Base-by-base conservation (phyloP, 441 rosid genomes). In the Breynia disticha region DNA sequence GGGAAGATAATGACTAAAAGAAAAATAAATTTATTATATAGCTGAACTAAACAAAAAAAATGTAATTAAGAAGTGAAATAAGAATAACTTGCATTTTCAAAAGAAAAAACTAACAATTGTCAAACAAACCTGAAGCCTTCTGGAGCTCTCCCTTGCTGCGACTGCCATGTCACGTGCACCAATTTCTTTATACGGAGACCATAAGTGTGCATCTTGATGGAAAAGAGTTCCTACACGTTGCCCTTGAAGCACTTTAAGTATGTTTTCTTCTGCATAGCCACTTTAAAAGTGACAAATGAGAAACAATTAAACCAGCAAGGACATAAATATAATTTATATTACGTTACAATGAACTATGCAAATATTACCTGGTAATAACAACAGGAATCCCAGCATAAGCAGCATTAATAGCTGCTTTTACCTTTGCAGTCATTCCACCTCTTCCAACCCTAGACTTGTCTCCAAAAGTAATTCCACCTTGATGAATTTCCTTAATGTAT, bases 401-500 rank as follows among this genome's bases (percentile, higher is more conserved):
- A 48, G 97, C 99, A 73, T 64, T 80, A 45, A 78, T 82, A 58
- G 99, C 99, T 74, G 99, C 97, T 75, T 82, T 87, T 57, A 93
- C 99, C 76, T 93, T 93, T 46, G 99, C 95, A 32, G 94, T 87
- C 99, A 94, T 94, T 55, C 99, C 99, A 7, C 99, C 99, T 80
- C 97, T 79, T 70, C 99, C 99, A 56, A 94, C 74, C 69, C 82
- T 79, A 57, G 99, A 94, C 71, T 94, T 94, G 67, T 94, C 95
- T n/a, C 99, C 99, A 63, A 89, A 90, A 32, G 97, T 94, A 52
- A 94, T 87, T 77, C 73, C 99, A 20, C 72, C 52, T 49, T 80
- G 96, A 71, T 89, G 96, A 64, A 61, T 83, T 70, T 85, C 95
- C 72, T 75, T 76, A 55, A 87, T 46, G 67, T 83, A 94, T 22